A percentile compares a stretch with the other conserved stretches of the same genome.
Evolutionary conservation across 441 rosid genomes (phyloP).

Genomic region (Macaranga tanarius): DNA sequence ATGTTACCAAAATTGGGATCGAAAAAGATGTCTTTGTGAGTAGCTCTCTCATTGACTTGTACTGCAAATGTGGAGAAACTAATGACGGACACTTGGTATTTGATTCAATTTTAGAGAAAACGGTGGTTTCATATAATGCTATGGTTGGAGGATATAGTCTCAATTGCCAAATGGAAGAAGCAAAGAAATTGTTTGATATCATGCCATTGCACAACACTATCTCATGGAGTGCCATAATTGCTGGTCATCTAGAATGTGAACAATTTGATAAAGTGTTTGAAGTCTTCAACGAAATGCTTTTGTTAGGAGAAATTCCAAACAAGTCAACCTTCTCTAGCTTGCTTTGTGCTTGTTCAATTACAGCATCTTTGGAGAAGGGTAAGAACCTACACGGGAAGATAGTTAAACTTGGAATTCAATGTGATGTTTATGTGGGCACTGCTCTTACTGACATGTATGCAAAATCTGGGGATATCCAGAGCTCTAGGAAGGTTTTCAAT

Average conservation of each 20-base stretch:
- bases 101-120: conserved; percentile 33
- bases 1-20: conserved; percentile 38
- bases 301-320: conserved; percentile 41
- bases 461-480: conserved; percentile 55
- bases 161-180: conserved; percentile 53
- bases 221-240: conserved; percentile 45
- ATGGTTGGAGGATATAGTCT: conserved; percentile 49
- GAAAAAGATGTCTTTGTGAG: conserved; percentile 37
- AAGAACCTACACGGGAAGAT: conserved; percentile 54
- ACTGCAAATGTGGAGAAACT: conserved; percentile 49
- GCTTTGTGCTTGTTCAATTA: conserved; percentile 50
- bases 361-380: conserved; percentile 52
- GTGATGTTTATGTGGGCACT: conserved; percentile 47
- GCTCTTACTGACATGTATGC: conserved; percentile 68
- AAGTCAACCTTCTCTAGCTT: conserved; percentile 48
- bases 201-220: conserved; percentile 45
- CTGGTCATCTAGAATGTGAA: conserved; percentile 47
- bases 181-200: conserved; percentile 40
- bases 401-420: conserved; percentile 43
- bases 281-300: conserved; percentile 45
- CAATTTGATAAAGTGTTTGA: conserved; percentile 42
- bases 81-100: conserved; percentile 40
- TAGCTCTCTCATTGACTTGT: conserved; percentile 48
- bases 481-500: conserved; percentile 41
- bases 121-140: conserved; percentile 52